Percentiles rank a stretch among this genome's conserved stretches.
phyloP scores from a whole-genome alignment of 2,329 filamentous ascomycete genomes.

The Cordyceps javanica region DNA sequence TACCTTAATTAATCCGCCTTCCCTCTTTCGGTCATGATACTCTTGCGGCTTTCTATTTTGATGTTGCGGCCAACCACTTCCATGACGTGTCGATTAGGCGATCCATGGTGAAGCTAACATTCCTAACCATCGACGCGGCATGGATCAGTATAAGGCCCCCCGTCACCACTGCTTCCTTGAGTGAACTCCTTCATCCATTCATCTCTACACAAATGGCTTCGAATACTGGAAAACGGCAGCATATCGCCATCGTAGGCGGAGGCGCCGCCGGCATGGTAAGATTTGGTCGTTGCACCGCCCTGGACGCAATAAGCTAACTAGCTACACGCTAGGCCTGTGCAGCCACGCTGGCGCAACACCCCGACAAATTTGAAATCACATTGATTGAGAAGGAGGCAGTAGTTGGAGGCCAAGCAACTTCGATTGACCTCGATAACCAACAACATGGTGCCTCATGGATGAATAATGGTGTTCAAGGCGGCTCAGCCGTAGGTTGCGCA shows the following conservation, averaged over 20 bases:
- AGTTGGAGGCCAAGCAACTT: constrained; percentile 56
- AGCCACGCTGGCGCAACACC: constrained; percentile 58
- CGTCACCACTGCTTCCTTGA: background rate
- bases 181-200: background rate
- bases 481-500: constrained; percentile 29
- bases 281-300: background rate
- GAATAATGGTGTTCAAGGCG: constrained; percentile 60
- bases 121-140: background rate
- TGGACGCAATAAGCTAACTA: background rate
- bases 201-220: background rate
- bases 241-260: constrained; percentile 54
- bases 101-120: background rate
- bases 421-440: constrained; percentile 49
- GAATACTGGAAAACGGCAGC: constrained; percentile 28
- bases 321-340: constrained; percentile 49
- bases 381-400: constrained; percentile 53
- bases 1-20: background rate
- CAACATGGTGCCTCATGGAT: constrained; percentile 54
- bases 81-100: constrained; percentile 7
- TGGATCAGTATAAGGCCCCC: background rate
- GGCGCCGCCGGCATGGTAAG: constrained; percentile 56
- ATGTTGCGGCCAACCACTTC: background rate
- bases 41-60: no score
- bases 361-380: constrained; percentile 59
- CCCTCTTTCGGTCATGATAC: background rate